Base-by-base conservation (phyloP, 2,329 filamentous ascomycete species). In the Trichophyton benhamiae region DNA sequence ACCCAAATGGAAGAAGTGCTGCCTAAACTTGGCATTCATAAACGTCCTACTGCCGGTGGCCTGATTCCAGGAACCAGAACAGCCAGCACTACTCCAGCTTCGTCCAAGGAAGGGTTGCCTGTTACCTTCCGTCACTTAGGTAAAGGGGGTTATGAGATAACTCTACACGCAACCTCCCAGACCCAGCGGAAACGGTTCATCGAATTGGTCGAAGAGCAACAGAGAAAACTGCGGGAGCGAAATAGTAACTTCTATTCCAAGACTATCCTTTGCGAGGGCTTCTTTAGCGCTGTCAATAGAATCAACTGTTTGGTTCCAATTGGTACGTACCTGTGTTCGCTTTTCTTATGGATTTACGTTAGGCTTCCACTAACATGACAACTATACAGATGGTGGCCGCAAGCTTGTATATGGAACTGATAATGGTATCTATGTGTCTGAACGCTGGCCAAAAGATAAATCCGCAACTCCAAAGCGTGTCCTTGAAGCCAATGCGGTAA, bases 1-100 rank as follows among this genome's bases (percentile, higher is more conserved):
- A 87, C 88, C 60, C 92, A 97, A 72, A 97, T 99, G 92, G 92
- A 97, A 60, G 91, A 96, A 72, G 86, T 97, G 33, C 89, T 96
- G 48, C 91, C 91, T 2, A 86, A 83, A 65, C 75, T 86, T 57
- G 91, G 91, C 25, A 80, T 90, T 53, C 80, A 90, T 38, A 97
- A 96, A 77, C 83, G 94, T 59, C 87, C 91, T 13, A 95, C 92
- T 0, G 42, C 49, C 6, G 94, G 91, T 2, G 92, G 90, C 72
- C 79, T 97, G 68, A 83, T 95, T 52, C 80, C 83, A 25, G 80
- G 81, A 17, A 78, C 81, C 20, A 85, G 83, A 65, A 76, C 80
- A 46, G 74, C 75, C 57, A 73, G 74, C 25, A 76, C 77, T 62
- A 75, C 76, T 30, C 77, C 79, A 33, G 72, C 72, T n/a, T 76